A percentile compares a stretch with the other conserved stretches of the same genome.
Evolutionary conservation across 768 basidiomycete genomes (phyloP).

Genomic region (Trametes cinnabarina): DNA sequence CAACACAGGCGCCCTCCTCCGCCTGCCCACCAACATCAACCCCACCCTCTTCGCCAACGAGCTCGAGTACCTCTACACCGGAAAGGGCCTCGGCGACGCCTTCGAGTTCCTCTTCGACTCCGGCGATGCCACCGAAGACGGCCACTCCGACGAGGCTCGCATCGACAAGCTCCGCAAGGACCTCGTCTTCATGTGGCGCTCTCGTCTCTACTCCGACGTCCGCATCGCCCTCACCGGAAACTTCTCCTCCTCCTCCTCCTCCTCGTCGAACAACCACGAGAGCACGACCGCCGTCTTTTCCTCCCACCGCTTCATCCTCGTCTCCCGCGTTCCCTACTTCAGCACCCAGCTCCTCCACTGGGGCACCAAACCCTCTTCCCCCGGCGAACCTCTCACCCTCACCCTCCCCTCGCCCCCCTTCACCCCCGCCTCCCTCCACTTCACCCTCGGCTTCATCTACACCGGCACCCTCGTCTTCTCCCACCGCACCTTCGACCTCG

Average conservation of each 20-base stretch:
- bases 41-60: conserved; percentile 84
- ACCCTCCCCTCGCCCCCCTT: conserved; percentile 89
- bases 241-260: conserved; percentile 60
- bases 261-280: conserved; percentile 64
- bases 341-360: conserved; percentile 73
- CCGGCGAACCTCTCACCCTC: conserved; percentile 53
- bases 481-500: conserved; percentile 88
- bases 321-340: conserved; percentile 88
- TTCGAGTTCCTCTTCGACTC: conserved; percentile 85
- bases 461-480: conserved; percentile 93
- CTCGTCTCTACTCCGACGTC: conserved; percentile 89
- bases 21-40: conserved; percentile 66
- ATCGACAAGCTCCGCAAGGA: conserved; percentile 90
- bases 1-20: conserved; percentile 47
- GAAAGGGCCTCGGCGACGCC: conserved; percentile 82
- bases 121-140: conserved; percentile 41
- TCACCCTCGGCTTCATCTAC: conserved; percentile 92
- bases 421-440: conserved; percentile 90
- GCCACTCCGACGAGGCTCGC: conserved; percentile 49
- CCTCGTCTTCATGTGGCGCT: conserved; percentile 95
- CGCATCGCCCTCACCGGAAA: conserved; percentile 74
- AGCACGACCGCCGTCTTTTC: conserved; percentile 82
- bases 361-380: conserved; percentile 36
- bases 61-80: conserved; percentile 93
- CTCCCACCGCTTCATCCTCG: conserved; percentile 90